Evolutionary conservation across 345 rosid genomes (phyloP), one percentile per base, ranked within the genome.

Genomic region (Eucalyptus melliodora): DNA sequence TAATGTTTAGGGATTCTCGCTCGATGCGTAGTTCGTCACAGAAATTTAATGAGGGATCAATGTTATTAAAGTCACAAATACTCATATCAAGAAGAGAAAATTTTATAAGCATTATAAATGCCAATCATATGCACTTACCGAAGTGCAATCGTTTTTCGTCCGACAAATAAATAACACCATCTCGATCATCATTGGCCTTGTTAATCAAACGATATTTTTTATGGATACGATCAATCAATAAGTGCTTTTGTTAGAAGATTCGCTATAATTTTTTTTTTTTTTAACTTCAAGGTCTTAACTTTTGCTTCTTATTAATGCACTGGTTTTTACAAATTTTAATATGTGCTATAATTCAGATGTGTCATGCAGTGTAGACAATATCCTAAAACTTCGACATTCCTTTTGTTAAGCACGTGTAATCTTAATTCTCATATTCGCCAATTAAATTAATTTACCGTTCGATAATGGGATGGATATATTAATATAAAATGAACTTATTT

Each of bases 201-300:
- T 72, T 34, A 1, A 34, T 34, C 23, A 19, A 72, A 34, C 6
- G 2, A 69, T 34, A 34, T 72, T 72, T 72, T 4, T 72, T 72
- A 2, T 26, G 0, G 1, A 1, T 4, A 72, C 15, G 2, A 72
- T 19, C 44, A 6, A 72, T 37, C 44, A 19, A 72, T 21, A 0
- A 19, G 8, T 34, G 27, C 45, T 37, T 72, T 19, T 5, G 5
- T 72, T 37, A 37, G 45, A 6, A 9, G 40, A 37, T 2, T 19
- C 27, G 45, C 19, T 65, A 37, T 69, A 69, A 67, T 13, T 30
- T 16, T 69, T 17, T 31, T 6, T 69, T 40, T 40, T 40, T 2
- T 69, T 34, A 37, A 21, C 15, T 21, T 77, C 83, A 21, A 40
- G 27, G 9, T 19, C 42, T 77, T 77, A 21, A 23, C 15, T 77